Base-by-base conservation (phyloP, 768 basidiomycete species). In the Goffeauzyma gilvescens region DNA sequence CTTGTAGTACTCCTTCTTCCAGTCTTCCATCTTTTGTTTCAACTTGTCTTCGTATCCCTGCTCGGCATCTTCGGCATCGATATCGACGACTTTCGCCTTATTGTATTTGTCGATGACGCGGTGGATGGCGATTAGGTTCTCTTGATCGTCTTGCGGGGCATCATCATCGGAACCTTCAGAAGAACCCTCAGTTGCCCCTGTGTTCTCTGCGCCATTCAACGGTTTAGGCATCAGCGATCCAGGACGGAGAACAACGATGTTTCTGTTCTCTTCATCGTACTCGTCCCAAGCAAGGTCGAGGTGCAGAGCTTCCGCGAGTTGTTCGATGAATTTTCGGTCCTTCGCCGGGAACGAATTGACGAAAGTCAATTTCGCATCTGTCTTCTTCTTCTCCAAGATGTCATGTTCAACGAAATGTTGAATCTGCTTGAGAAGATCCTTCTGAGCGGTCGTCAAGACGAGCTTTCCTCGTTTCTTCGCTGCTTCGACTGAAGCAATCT, bases 1-100 rank as follows among this genome's bases (percentile, higher is more conserved):
- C 84, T 71, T 71, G 65, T 96, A 98, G 67, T 98, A 95, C 2
- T 63, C 68, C 46, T 75, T 66, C 69, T 93, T 93, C 89, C 89
- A 96, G 53, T 81, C 78, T 30, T 76, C 75, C 79, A 96, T 81
- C 68, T 82, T 87, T 55, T 79, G 75, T 51, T 75, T 70, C 24
- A 87, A 49, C 25, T 74, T 74, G 53, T 70, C 61, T 59, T 86
- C 81, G 51, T 87, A 68, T 44, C 78, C 72, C 46, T 74, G 75
- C 52, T 93, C 87, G 54, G 85, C 83, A 21, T 72, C 64, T 45
- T 66, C 63, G 12, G 51, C 55, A 4, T 77, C 75, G 36, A 78
- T 76, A 41, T 80, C 75, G 54, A 70, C 64, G 10, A 85, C 74
- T 23, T 76, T 76, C 5, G 89, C 85, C 60, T 77, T 81, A 52